Conservation (phyloP, 148 eudicot genomes). For the Linanthus parryae region DNA sequence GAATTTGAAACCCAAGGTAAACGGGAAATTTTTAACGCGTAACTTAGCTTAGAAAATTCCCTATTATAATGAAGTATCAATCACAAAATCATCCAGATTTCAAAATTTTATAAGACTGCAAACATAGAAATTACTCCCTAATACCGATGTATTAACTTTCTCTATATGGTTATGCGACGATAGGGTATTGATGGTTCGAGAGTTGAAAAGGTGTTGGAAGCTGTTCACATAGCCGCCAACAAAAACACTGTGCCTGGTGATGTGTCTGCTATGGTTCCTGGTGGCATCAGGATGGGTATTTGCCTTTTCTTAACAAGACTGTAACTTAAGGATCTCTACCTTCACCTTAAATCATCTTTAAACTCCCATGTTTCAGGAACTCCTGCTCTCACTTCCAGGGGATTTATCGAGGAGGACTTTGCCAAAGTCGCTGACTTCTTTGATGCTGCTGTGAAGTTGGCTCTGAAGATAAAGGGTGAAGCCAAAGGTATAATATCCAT, state of each 20-base stretch:
- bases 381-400: slow-evolving; percentile 96
- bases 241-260: slow-evolving; percentile 99
- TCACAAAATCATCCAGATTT: no score
- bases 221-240: slow-evolving; percentile 97
- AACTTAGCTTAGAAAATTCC: no score
- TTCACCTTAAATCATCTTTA: not conserved
- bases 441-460: slow-evolving; percentile 82
- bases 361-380: slow-evolving; percentile 49
- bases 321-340: not conserved
- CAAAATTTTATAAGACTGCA: no score
- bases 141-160: no score
- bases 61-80: no score
- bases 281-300: slow-evolving; percentile 98
- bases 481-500: slow-evolving; percentile 74
- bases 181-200: slow-evolving; percentile 99
- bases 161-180: slow-evolving; percentile 2
- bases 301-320: not conserved
- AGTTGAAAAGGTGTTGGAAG: slow-evolving; percentile 95
- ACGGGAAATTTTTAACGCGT: no score
- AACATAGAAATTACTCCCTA: no score
- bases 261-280: slow-evolving; percentile 99
- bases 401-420: slow-evolving; percentile 91
- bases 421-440: slow-evolving; percentile 92
- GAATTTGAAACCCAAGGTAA: slow-evolving; percentile 89
- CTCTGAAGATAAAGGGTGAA: slow-evolving; percentile 70